Conservation (phyloP, 495 filamentous ascomycete genomes). For the Chlorociboria aeruginascens region DNA sequence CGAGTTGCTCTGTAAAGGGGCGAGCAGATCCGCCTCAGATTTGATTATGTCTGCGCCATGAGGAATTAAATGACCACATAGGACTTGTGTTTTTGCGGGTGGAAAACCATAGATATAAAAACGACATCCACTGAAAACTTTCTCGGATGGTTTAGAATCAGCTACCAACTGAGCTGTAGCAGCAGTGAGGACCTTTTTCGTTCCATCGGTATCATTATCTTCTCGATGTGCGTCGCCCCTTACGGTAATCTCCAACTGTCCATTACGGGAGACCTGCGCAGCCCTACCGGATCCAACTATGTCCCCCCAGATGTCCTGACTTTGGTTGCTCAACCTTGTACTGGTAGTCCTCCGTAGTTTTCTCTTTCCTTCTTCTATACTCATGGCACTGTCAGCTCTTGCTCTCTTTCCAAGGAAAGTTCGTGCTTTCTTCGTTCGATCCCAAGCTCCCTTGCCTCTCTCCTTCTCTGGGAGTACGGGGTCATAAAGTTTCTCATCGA, state of each 20-base stretch:
- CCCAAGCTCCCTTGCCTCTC: conserved; percentile 72
- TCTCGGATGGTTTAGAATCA: conserved; percentile 6
- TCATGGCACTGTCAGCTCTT: conserved; percentile 22
- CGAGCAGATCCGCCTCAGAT: conserved; percentile 31
- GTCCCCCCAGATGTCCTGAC: conserved; percentile 74
- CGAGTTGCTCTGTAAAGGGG: conserved; percentile 17
- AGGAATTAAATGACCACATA: conserved; percentile 29
- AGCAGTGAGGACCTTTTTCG: background rate
- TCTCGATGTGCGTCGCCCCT: background rate
- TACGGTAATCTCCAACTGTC: conserved; percentile 7
- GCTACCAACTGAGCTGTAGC: background rate
- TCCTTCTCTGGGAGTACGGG: conserved; percentile 53
- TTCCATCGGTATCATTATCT: conserved; percentile 2
- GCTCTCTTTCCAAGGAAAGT: conserved; percentile 34
- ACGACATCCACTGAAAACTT: conserved; percentile 39
- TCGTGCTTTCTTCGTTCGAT: conserved; percentile 23
- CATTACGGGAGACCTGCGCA: conserved; percentile 12
- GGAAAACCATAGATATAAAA: conserved; percentile 60
- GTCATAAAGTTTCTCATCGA: conserved; percentile 76
- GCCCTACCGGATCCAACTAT: conserved; percentile 47
- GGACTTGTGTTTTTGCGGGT: conserved; percentile 26
- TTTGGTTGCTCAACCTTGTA: conserved; percentile 65
- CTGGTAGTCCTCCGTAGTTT: conserved; percentile 77
- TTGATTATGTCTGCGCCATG: conserved; percentile 32
- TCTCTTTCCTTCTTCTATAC: conserved; percentile 29